Evolutionary conservation across 2,329 filamentous ascomycete genomes (phyloP), one percentile per base, ranked within the genome.

Genomic region (Elsinoe australis): DNA sequence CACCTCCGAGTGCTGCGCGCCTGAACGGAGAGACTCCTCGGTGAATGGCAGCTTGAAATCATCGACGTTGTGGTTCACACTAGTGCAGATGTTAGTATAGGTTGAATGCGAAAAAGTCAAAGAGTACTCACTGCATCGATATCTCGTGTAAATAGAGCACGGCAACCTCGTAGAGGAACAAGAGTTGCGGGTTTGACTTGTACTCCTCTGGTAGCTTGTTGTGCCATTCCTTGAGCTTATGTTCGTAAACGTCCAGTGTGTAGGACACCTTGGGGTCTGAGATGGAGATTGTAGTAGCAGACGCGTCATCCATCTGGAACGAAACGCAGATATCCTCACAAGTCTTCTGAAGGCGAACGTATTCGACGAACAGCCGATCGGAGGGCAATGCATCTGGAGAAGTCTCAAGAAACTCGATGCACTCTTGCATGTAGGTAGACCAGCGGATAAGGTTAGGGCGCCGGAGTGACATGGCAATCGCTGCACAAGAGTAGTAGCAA

Each of bases 351-450:
- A 80, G 67, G 53, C 73, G 77, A 41, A 78, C 70, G 61, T 79
- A 76, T 54, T 79, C 73, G 49, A 74, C 70, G 22, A 82, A 66
- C 10, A 71, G 60, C 49, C 67, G 71, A 56, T 82, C 78, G 0
- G 74, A 74, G 0, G 75, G 71, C n/a, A 74, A 59, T 2, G 76
- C 73, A 38, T 80, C 75, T 0, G 73, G 67, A 2, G 77, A 76
- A 1, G 64, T 74, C 53, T 75, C 71, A 4, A 82, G 64, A 7
- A 78, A 71, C 7, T 76, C 71, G 26, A 82, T 61, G 54, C 75
- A 79, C 56, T 82, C 77, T 38, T 79, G 74, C 70, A 80, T 79
- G 59, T 81, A 81, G 22, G 77, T 71, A 19, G 72, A 74, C 76
- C 78, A 81, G 12, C 76, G 73, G 14, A 80, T 65, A 2, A 81